These are phyloP conservation scores for Euphorbia peplus DNA, from an alignment of 345 rosid species.

Conservation along the genomic window DNA sequence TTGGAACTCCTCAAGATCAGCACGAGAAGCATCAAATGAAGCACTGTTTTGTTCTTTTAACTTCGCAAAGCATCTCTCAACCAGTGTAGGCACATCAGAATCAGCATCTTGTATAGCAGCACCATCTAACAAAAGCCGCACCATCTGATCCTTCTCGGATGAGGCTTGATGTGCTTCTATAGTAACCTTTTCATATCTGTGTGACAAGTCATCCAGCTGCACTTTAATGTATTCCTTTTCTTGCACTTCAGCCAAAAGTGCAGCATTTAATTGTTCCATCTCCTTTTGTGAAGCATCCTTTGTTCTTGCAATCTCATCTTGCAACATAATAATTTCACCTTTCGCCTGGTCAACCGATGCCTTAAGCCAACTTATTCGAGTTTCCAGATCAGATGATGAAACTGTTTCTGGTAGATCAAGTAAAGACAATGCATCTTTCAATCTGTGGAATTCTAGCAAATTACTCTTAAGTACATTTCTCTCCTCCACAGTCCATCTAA, in stretches of 20 bases:
- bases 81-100: conserved; percentile 40
- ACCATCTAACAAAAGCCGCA: conserved; percentile 50
- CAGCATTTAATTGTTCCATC: conserved; percentile 52
- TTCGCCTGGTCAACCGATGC: conserved; percentile 55
- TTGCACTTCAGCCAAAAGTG: conserved; percentile 52
- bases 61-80: conserved; percentile 54
- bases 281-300: conserved; percentile 43
- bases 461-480: conserved; percentile 46
- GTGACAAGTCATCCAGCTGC: conserved; percentile 42
- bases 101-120: conserved; percentile 43
- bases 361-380: conserved; percentile 61
- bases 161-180: conserved; percentile 40
- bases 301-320: conserved; percentile 42
- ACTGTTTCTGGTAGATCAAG: conserved; percentile 61
- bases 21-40: conserved; percentile 33
- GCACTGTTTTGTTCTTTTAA: conserved; percentile 41
- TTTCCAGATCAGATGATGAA: conserved; percentile 50
- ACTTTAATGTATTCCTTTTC: conserved; percentile 55
- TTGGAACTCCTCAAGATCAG: conserved; percentile 43
- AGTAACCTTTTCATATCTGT: conserved; percentile 40
- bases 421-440: conserved; percentile 50
- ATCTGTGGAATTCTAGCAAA: conserved; percentile 49
- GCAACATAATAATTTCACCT: conserved; percentile 46
- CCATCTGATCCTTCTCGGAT: conserved; percentile 55
- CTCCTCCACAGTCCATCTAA: conserved; percentile 54